Conservation (phyloP, 148 eudicot genomes). For the Nepenthes gracilis region DNA sequence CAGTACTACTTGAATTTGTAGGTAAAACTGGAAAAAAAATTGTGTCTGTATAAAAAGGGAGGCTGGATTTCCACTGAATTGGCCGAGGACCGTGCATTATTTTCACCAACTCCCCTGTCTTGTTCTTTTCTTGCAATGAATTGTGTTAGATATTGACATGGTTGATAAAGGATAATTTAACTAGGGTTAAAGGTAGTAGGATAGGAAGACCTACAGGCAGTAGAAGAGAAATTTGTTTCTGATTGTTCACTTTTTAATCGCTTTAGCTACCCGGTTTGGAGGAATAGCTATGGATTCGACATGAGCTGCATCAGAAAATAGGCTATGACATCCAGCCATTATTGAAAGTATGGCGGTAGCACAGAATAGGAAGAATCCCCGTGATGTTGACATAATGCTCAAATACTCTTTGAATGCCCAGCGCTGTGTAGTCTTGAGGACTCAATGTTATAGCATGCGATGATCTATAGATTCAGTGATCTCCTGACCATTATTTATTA, state of each 20-base stretch:
- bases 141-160: too few species aligned
- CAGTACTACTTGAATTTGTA: too few species aligned
- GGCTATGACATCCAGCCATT: slow-evolving; percentile 65
- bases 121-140: too few species aligned
- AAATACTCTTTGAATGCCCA: slow-evolving; percentile 71
- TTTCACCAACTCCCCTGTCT: too few species aligned
- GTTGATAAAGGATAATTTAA: too few species aligned
- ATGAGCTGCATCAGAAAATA: slow-evolving; percentile 96
- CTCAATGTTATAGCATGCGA: slow-evolving; percentile 76
- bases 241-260: neutral
- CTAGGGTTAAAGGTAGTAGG: too few species aligned
- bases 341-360: slow-evolving; percentile 67
- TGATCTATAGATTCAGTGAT: slow-evolving; percentile 9
- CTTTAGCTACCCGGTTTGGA: slow-evolving; percentile 54
- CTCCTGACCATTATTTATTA: too few species aligned
- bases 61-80: too few species aligned
- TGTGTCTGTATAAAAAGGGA: too few species aligned
- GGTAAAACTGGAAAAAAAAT: too few species aligned
- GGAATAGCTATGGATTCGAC: slow-evolving; percentile 85
- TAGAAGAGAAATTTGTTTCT: neutral
- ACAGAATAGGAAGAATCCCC: slow-evolving; percentile 92
- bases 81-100: too few species aligned
- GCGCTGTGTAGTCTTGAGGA: slow-evolving; percentile 55
- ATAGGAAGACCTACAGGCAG: too few species aligned
- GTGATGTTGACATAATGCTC: slow-evolving; percentile 76